Evolutionary conservation across 306 rosid genomes (phyloP), one percentile per base, ranked within the genome.

Genomic region (Dryas drummondii): DNA sequence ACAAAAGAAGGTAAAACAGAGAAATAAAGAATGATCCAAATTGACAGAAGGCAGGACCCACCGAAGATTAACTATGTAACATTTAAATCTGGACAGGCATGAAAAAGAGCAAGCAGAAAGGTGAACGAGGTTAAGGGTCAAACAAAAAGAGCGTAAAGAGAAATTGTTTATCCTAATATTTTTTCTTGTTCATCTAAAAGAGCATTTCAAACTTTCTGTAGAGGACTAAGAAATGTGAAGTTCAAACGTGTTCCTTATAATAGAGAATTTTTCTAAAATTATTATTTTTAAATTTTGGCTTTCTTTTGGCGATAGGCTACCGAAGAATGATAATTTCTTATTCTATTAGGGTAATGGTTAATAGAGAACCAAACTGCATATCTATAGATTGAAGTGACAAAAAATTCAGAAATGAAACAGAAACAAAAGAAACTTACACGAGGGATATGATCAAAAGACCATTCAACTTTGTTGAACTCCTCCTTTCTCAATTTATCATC

Each of bases 381-480:
- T 54, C 54, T 19, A 55, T 22, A 54, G 13, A 66, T 13, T 40
- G 9, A 47, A 60, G 45, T 42, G 55, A 26, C n/a, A 76, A 74
- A 60, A 26, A 12, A 3, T 66, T 61, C 45, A 50, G 52, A 44
- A 55, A 65, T 66, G 32, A 82, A 17, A 63, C 5, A 48, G 70
- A 77, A 82, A 76, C 37, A 60, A 50, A 42, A 66, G 77, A 59
- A 83, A 79, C 91, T 85, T 85, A 91, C 98, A 54, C 82, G 86
- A 76, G 97, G 98, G 46, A 82, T 62, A 77, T 85, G 90, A 72
- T 74, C 82, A 72, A 94, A 85, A 57, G 92, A 86, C 97, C 97
- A 94, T 52, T 88, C 97, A 80, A 87, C 88, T 76, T 83, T 77
- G 82, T 94, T 94, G 82, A 91, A 91, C 84, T 94, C 98, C 84